These are phyloP conservation scores for Talaromyces borbonicus DNA, from an alignment of 495 filamentous ascomycete genomes.

Conservation along the genomic window DNA sequence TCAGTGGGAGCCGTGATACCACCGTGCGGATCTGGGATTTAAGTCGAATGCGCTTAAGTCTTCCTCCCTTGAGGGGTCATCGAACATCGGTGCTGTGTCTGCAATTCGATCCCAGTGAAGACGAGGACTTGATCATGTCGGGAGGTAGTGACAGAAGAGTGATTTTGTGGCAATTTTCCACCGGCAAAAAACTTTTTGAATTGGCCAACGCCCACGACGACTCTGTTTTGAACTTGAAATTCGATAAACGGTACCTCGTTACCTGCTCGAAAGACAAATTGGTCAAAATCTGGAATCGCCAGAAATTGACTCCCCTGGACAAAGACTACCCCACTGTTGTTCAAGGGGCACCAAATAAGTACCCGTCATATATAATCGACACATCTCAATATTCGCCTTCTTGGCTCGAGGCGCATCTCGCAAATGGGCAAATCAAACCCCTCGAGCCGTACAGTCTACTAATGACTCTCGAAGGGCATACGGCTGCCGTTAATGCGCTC, in stretches of 20 bases:
- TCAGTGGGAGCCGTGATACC: slow-evolving; percentile 85
- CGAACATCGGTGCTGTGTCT: slow-evolving; percentile 83
- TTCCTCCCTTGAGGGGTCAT: slow-evolving; percentile 66
- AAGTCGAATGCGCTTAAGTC: slow-evolving; percentile 62
- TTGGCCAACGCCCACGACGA: slow-evolving; percentile 71
- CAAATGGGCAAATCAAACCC: slow-evolving; percentile 26
- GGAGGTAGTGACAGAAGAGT: slow-evolving; percentile 87
- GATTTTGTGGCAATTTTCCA: slow-evolving; percentile 90
- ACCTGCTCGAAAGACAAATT: slow-evolving; percentile 96
- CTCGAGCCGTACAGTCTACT: slow-evolving; percentile 61
- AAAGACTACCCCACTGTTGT: slow-evolving; percentile 50
- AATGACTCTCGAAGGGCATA: slow-evolving; percentile 69
- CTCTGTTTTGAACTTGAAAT: slow-evolving; percentile 90
- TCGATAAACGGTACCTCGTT: slow-evolving; percentile 81
- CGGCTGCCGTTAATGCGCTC: slow-evolving; percentile 91
- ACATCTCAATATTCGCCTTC: slow-evolving; percentile 38
- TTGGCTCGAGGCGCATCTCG: slow-evolving; percentile 30
- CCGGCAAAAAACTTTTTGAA: slow-evolving; percentile 65
- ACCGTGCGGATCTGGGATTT: slow-evolving; percentile 88
- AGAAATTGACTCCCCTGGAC: slow-evolving; percentile 54
- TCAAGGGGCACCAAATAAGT: slow-evolving; percentile 26
- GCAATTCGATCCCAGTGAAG: slow-evolving; percentile 87
- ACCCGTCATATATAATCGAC: slow-evolving; percentile 47
- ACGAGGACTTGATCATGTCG: slow-evolving; percentile 85
- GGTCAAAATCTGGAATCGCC: slow-evolving; percentile 90